Evolutionary conservation across 139 green algal genomes (phyloP), one percentile per base, ranked within the genome.

Genomic region (Closterium sp.): DNA sequence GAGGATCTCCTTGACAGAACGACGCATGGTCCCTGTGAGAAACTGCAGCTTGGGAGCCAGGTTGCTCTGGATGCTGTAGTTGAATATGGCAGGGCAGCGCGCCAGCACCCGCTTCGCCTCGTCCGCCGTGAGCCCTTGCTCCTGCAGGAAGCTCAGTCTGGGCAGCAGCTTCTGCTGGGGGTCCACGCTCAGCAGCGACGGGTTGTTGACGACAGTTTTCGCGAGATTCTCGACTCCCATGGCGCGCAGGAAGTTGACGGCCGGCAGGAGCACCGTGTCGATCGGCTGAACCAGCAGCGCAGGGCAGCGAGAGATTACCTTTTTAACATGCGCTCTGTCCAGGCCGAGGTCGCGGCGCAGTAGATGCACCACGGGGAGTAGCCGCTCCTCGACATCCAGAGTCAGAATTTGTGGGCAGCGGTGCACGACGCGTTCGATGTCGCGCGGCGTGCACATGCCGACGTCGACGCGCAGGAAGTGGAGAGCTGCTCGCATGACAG

Each of bases 1-100:
- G 1, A 91, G 86, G 4, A 91, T n/a, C 28, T 93, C 91, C 24
- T 90, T 24, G 0, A 92, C 38, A 30, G 31, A 89, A 24, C 90
- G 32, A 2, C 86, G 22, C 90, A 92, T 92, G 45, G 34, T n/a
- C 17, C 89, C 89, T 24, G 45, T 90, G 27, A 92, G 70, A 24
- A 91, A 93, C 31, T 93, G 85, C 13, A 91, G 42, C 70, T 93
- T 93, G 70, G 86, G 85, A 28, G 42, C 45, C 62, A 93, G 86
- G 34, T 91, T 91, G 24, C 17, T 45, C 27, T 91, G 29, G 28
- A 91, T n/a, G 42, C 38, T 31, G 30, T 93, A 91, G 17, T 70
- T 32, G 17, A 93, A 31, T 24, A 93, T n/a, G 70, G 28, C n/a
- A 22, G 91, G 91, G 70, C 79, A 93, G 86, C 91, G 50, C 4